Percentiles rank a stretch among this genome's conserved stretches.
phyloP scores from a whole-genome alignment of 2,329 filamentous ascomycete genomes.

The Pseudogymnoascus sp. region DNA sequence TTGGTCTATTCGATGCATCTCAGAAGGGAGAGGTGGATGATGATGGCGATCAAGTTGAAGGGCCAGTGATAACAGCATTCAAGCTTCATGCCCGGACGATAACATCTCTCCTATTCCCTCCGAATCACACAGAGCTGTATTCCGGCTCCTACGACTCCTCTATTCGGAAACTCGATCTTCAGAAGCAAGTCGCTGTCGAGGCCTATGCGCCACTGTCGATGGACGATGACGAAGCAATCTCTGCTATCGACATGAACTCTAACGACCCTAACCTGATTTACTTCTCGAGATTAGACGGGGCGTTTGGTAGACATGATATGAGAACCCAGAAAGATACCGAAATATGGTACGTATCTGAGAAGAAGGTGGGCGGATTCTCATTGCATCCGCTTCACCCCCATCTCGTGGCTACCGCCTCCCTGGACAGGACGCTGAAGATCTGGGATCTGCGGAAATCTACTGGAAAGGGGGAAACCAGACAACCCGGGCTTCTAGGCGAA shows the following conservation, averaged over 20 bases:
- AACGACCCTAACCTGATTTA: slow-evolving; percentile 68
- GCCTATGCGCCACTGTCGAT: slow-evolving; percentile 69
- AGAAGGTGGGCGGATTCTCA: slow-evolving; percentile 94
- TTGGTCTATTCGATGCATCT: slow-evolving; percentile 86
- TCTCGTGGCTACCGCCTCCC: slow-evolving; percentile 78
- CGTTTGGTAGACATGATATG: slow-evolving; percentile 74
- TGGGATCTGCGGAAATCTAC: slow-evolving; percentile 85
- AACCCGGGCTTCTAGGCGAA: slow-evolving; percentile 69
- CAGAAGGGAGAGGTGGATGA: slow-evolving; percentile 59
- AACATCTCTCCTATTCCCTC: slow-evolving; percentile 70
- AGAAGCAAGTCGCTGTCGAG: slow-evolving; percentile 72
- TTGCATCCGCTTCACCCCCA: slow-evolving; percentile 75
- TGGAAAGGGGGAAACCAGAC: slow-evolving; percentile 52
- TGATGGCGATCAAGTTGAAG: slow-evolving; percentile 56
- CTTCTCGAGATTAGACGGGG: slow-evolving; percentile 81
- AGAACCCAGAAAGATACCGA: slow-evolving; percentile 56
- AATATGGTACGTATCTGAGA: slow-evolving; percentile 72
- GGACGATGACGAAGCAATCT: slow-evolving; percentile 70
- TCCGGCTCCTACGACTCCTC: slow-evolving; percentile 90
- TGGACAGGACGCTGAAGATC: slow-evolving; percentile 83
- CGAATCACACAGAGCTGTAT: slow-evolving; percentile 69
- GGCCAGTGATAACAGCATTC: slow-evolving; percentile 80
- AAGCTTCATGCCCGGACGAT: slow-evolving; percentile 90
- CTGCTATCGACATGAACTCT: slow-evolving; percentile 71
- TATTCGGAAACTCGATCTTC: slow-evolving; percentile 78